Evolutionary conservation across 345 rosid genomes (phyloP), one percentile per base, ranked within the genome.

Genomic region (Citrus medica): DNA sequence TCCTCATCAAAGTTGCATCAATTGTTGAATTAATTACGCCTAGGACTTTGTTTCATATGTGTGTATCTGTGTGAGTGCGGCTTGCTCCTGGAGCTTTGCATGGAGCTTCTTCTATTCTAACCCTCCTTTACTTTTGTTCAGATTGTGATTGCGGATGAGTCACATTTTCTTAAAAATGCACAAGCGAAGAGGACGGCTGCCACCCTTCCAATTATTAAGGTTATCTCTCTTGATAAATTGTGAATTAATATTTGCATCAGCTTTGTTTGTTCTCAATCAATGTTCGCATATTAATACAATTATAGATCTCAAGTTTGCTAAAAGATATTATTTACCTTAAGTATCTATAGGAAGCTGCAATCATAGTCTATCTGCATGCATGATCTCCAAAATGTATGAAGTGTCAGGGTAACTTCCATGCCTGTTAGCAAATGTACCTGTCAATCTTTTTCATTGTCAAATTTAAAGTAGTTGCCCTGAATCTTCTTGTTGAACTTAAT

Each of bases 101-200:
- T 73, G 53, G 78, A 35, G 48, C 75, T 48, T 76, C 32, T 48
- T 73, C 78, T 76, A 64, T 73, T 79, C 73, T 79, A 53, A 59
- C 37, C 58, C 35, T 79, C 60, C 30, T 80, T 28, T 76, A 16
- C 77, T 65, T 83, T 83, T 73, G 28, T 88, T 75, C 83, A 95
- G 98, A 87, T 95, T 85, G 98, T 95, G 85, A 92, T 95, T 82
- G 99, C 98, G 65, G 99, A 95, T 76, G 99, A 95, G 83, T 95
- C 98, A 3, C 99, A 95, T 84, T 95, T 91, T 83, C 82, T 95
- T 81, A 95, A 95, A 84, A 95, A 93, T 84, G 97, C 92, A 81
- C 94, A 92, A 89, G 99, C 99, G 67, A 95, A 93, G 90, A 92
- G 99, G 88, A 95, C 97, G 46, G 80, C 79, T 75, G 88, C 94